Percentiles rank a stretch among this genome's conserved stretches.
These are phyloP conservation scores for Nyctanthes arbortristis DNA, from an alignment of 257 asterid species.

Conservation along the genomic window DNA sequence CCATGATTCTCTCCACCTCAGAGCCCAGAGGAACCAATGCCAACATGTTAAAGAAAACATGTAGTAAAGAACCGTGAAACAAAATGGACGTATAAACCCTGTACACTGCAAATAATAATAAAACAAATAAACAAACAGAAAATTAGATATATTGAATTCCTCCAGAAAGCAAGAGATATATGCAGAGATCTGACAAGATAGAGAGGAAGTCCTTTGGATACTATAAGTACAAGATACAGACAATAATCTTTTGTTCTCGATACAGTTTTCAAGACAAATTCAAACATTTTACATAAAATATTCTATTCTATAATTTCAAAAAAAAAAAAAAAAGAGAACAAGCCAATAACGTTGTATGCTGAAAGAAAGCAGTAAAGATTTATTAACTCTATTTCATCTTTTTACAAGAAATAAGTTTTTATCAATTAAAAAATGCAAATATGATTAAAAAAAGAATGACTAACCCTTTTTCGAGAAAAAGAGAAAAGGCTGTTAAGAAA, in stretches of 20 bases:
- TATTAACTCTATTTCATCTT: background rate
- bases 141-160: background rate
- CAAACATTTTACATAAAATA: background rate
- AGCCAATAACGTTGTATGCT: background rate
- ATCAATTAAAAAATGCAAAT: background rate
- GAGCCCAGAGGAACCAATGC: conserved; percentile 98
- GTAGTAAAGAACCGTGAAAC: conserved; percentile 91
- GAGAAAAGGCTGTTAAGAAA: background rate
- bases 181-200: background rate
- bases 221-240: conserved; percentile 5
- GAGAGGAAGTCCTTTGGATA: background rate
- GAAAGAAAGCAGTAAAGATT: conserved; percentile 9
- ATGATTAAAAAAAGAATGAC: background rate
- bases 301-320: background rate
- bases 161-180: background rate
- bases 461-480: background rate
- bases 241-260: background rate
- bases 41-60: conserved; percentile 92
- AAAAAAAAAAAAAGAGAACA: too few species aligned
- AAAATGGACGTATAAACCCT: conserved; percentile 75
- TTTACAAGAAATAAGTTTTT: background rate
- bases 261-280: conserved; percentile 13
- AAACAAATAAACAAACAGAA: background rate
- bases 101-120: conserved; percentile 61
- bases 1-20: conserved; percentile 98